A percentile compares a stretch with the other conserved stretches of the same genome.
Evolutionary conservation across 192 early-diverging fungal genomes (phyloP).

Genomic region (Podila verticillata): DNA sequence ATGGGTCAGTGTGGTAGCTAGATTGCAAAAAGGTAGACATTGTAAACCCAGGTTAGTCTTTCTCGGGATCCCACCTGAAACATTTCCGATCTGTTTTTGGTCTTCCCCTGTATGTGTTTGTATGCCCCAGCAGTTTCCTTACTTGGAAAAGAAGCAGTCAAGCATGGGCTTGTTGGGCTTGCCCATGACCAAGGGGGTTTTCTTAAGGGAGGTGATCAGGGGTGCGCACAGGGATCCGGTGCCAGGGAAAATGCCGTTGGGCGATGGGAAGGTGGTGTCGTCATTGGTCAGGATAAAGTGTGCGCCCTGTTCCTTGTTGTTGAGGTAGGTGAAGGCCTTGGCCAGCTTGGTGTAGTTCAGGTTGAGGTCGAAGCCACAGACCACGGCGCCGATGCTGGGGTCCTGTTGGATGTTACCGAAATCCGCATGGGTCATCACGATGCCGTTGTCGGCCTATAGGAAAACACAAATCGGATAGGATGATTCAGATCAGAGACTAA

Average conservation of each 20-base stretch:
- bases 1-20: conserved; percentile 76
- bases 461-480: background rate
- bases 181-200: conserved; percentile 88
- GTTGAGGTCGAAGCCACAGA: conserved; percentile 92
- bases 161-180: conserved; percentile 96
- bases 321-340: conserved; percentile 89
- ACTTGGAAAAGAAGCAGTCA: conserved; percentile 89
- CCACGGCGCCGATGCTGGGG: conserved; percentile 84
- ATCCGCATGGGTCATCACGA: conserved; percentile 26
- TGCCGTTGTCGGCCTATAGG: conserved; percentile 33
- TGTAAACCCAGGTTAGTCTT: background rate
- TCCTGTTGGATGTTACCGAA: conserved; percentile 33
- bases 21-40: background rate
- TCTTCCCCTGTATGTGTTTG: too few relatives aligned
- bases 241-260: conserved; percentile 79
- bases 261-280: conserved; percentile 90
- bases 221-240: conserved; percentile 85
- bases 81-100: background rate
- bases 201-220: conserved; percentile 78
- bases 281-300: conserved; percentile 94
- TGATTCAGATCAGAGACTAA: background rate
- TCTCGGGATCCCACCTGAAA: too few relatives aligned
- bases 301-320: conserved; percentile 67
- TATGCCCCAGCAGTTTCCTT: conserved; percentile 19
- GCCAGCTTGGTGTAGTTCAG: conserved; percentile 95